Conservation (phyloP, 805 yeast species). For the Candida insectalens region DNA sequence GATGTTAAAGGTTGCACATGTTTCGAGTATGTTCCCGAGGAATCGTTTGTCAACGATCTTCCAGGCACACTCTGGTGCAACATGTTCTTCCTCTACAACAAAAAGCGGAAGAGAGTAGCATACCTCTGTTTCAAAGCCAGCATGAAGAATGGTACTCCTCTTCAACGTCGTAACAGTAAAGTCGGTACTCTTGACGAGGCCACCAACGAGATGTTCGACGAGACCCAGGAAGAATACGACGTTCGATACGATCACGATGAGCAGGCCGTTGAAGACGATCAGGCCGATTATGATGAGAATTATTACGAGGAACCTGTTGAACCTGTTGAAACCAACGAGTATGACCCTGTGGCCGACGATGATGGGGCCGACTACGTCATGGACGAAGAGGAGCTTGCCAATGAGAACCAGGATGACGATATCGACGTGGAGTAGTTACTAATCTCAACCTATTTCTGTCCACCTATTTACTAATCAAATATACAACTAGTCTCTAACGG, state of each 20-base stretch:
- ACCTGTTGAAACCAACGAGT: constrained; percentile 8
- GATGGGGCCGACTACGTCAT: constrained; percentile 27
- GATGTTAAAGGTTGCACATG: constrained; percentile 56
- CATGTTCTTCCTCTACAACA: constrained; percentile 89
- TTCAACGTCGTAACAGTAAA: constrained; percentile 22
- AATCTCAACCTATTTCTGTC: no score
- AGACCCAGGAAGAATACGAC: constrained; percentile 27
- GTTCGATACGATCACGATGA: constrained; percentile 17
- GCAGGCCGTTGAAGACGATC: constrained; percentile 30
- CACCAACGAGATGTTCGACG: constrained; percentile 16
- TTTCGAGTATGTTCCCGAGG: constrained; percentile 54
- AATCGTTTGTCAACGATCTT: constrained; percentile 55
- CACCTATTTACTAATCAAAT: no score
- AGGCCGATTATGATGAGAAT: no score
- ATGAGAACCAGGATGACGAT: constrained; percentile 13
- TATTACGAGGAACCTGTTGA: constrained; percentile 29
- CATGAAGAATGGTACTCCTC: constrained; percentile 6
- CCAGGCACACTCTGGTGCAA: constrained; percentile 60
- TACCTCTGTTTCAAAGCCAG: constrained; percentile 63
- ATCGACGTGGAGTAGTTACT: neutral
- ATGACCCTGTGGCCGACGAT: constrained; percentile 21
- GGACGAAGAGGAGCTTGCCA: constrained; percentile 23
- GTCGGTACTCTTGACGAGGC: constrained; percentile 24
- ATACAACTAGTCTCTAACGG: no score
- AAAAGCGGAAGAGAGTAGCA: constrained; percentile 84